Conservation (phyloP, 345 rosid species). For the Cochlearia excelsa region DNA sequence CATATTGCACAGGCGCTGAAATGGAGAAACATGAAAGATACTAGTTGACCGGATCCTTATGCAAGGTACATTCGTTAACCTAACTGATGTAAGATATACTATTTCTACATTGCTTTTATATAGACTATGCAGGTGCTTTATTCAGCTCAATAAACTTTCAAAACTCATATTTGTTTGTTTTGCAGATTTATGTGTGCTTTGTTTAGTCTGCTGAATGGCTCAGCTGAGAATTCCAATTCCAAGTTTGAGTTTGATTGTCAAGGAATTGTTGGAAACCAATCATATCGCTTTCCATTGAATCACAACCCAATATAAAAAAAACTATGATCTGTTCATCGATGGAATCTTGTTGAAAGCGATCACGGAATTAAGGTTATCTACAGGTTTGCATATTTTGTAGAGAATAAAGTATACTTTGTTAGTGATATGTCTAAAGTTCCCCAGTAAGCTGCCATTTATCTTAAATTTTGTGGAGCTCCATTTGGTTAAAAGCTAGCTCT, state of each 20-base stretch:
- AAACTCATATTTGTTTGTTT: slow-evolving; percentile 7
- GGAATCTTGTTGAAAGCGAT: too few relatives aligned
- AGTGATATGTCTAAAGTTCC: too few relatives aligned
- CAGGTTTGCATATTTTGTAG: too few relatives aligned
- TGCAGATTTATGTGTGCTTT: slow-evolving; percentile 75
- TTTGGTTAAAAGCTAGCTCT: slow-evolving; percentile 5
- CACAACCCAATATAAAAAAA: too few relatives aligned
- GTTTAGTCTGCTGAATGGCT: slow-evolving; percentile 87
- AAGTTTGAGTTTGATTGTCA: slow-evolving; percentile 97
- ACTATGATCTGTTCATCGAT: too few relatives aligned
- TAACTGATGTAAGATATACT: slow-evolving; percentile 16
- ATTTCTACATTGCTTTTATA: slow-evolving; percentile 1
- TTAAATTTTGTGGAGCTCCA: too few relatives aligned
- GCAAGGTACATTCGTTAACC: slow-evolving; percentile 51
- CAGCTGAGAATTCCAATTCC: slow-evolving; percentile 76
- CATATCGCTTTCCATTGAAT: too few relatives aligned
- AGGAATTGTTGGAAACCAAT: slow-evolving; percentile 86
- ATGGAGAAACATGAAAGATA: slow-evolving; percentile 49
- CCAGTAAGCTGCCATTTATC: too few relatives aligned
- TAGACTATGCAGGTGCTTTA: background rate
- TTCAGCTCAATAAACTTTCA: background rate
- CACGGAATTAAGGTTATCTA: too few relatives aligned
- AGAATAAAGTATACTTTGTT: too few relatives aligned
- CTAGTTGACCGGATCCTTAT: slow-evolving; percentile 53
- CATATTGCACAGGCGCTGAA: slow-evolving; percentile 50